Evolutionary conservation across 108 stramenopile species (phyloP), one percentile per base, ranked within the genome.

Genomic region (Cyclotella distinguenda): DNA sequence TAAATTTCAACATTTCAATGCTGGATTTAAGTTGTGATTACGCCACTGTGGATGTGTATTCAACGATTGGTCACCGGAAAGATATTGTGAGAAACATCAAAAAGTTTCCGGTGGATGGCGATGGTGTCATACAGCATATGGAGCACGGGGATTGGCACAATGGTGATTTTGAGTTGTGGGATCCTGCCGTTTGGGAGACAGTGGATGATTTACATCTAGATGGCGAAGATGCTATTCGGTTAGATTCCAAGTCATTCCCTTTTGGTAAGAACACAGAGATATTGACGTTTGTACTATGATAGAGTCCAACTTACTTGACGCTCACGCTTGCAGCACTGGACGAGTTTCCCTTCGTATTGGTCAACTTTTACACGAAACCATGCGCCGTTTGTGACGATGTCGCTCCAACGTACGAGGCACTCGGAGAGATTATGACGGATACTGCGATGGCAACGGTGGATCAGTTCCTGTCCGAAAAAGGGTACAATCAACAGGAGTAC

Each of bases 1-100:
- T 96, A 16, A 96, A 94, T 68, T 96, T 96, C 78, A 92, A 96
- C 56, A 87, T 96, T 21, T 92, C 95, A 38, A 88, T 91, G 90
- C 74, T 87, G 80, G 89, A 90, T 64, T 43, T 96, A 28, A 81
- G 78, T 28, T 96, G 95, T 55, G 92, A 94, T 6, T 91, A 83
- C 51, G 85, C 89, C 1, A 80, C 88, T n/a, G 72, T 96, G 38
- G 92, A 92, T 70, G 82, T 90, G 25, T 84, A 51, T 30, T 67
- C 74, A 1, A 44, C 74, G 8, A 42, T 80, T 2, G 89, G 90
- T 19, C 82, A 79, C 67, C 66, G 70, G 40, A 77, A 87, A 79
- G 87, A 89, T 51, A 58, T 91, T 21, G 89, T 85, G 16, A 60
- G 68, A 52, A 84, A 91, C 28, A 78, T 91, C 13, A 68, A 79